Evolutionary conservation across 2,329 filamentous ascomycete genomes (phyloP), one percentile per base, ranked within the genome.

Genomic region (Bipolaris oryzae): DNA sequence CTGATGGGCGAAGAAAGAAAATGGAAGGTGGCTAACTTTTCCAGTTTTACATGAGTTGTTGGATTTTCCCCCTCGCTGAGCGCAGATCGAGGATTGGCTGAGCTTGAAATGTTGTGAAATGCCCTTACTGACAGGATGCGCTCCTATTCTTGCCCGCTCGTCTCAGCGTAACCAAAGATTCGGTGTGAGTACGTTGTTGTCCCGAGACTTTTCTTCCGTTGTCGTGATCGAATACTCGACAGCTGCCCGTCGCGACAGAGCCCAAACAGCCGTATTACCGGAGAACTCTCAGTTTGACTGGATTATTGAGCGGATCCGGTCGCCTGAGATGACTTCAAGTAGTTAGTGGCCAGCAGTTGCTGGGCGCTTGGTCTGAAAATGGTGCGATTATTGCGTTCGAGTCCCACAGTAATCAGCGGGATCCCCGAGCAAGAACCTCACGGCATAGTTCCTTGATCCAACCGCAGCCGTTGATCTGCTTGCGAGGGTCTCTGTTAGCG

Each of bases 381-480:
- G 37, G 34, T 53, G 50, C 44, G 23, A 57, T 57, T 33, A 45
- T 47, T 57, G 52, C 50, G 47, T 55, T 16, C 25, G 42, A 43
- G 20, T 41, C 18, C 44, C 43, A 52, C 21, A 43, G 15, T 43
- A 49, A 59, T 20, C 31, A 28, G 37, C 37, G 41, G 25, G 42
- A 48, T 31, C 37, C 33, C 47, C 25, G 37, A 34, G 20, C 35
- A 16, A 18, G 37, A 50, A 46, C 35, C 33, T 51, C 34, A 33
- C 48, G 38, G 52, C 23, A 47, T 42, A 53, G 28, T 50, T 50
- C 11, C 42, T 47, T n/a, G 20, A 50, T 47, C 34, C 23, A 28
- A 59, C 56, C 58, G 60, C 48, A 47, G 55, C 60, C 60, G 64
- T 63, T 65, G 48, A 46, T 20, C 62, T 63, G 63, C 54, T 60